Evolutionary conservation across 225 moss, liverwort and hornwort genomes (phyloP).

Genomic region (Antitrichia curtipendula): DNA sequence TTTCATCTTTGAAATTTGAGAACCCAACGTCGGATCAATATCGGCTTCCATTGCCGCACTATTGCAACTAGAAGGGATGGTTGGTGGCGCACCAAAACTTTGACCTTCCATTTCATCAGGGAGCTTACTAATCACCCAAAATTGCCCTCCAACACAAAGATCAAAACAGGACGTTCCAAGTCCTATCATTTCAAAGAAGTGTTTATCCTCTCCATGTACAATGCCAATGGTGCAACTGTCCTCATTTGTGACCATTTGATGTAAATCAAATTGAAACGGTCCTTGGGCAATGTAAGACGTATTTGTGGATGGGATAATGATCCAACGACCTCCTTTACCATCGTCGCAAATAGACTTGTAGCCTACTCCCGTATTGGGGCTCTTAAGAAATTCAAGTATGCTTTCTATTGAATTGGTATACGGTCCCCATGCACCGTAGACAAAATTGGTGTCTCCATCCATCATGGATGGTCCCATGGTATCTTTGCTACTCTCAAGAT

Average conservation of each 20-base stretch:
- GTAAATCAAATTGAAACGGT: fast-evolving
- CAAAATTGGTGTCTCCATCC: neutral
- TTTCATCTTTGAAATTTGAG: neutral
- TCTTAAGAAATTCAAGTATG: neutral
- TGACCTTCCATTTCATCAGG: neutral
- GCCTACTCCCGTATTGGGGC: neutral
- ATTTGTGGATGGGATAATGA: neutral
- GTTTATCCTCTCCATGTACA: neutral
- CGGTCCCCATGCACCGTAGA: neutral
- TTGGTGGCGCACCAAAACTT: neutral
- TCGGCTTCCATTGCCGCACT: fast-evolving
- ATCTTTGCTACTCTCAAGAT: neutral
- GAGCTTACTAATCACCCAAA: neutral
- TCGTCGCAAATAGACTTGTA: neutral
- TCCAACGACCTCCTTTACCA: neutral
- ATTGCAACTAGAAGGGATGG: neutral
- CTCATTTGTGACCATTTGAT: neutral
- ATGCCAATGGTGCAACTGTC: neutral
- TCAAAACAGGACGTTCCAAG: neutral
- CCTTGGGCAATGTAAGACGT: neutral
- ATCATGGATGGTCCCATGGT: neutral
- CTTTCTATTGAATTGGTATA: fast-evolving
- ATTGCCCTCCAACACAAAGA: fast-evolving
- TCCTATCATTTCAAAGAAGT: fast-evolving
- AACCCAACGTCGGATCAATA: neutral